A percentile compares a stretch with the other conserved stretches of the same genome.
Evolutionary conservation across 257 asterid species (phyloP).

Genomic region (Forsythia viridissima): DNA sequence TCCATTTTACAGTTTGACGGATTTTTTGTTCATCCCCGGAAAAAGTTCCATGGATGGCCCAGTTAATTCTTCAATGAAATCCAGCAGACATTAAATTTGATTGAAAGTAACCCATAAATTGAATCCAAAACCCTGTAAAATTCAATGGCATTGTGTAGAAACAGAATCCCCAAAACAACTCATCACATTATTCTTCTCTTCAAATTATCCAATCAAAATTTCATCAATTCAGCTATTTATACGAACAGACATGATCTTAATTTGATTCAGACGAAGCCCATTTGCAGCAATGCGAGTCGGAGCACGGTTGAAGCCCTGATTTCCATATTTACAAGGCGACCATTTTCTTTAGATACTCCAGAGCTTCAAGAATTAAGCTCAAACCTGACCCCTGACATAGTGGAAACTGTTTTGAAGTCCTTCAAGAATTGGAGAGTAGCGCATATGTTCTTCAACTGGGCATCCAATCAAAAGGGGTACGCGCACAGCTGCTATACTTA

Average conservation of each 20-base stretch:
- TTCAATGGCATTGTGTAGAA: slow-evolving; percentile 21
- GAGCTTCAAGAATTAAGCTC: slow-evolving; percentile 60
- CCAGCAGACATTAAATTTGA: not conserved
- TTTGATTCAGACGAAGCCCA: slow-evolving; percentile 26
- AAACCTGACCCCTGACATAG: slow-evolving; percentile 58
- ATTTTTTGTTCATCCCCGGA: too few species aligned
- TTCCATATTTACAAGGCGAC: slow-evolving; percentile 53
- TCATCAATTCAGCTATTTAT: slow-evolving; percentile 9
- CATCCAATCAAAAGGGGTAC: slow-evolving; percentile 60
- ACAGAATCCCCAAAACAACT: slow-evolving; percentile 19
- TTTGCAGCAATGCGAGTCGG: slow-evolving; percentile 30
- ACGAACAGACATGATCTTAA: not conserved
- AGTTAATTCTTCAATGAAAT: not conserved
- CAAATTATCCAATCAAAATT: slow-evolving; percentile 15
- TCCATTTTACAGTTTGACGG: too few species aligned
- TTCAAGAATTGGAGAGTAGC: slow-evolving; percentile 69
- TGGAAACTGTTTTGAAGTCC: slow-evolving; percentile 65
- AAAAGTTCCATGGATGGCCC: not conserved
- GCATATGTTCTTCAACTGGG: slow-evolving; percentile 70
- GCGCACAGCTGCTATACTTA: slow-evolving; percentile 65
- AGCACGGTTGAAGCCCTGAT: slow-evolving; percentile 49
- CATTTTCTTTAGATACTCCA: slow-evolving; percentile 46
- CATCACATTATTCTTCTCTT: slow-evolving; percentile 20
- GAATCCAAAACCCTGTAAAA: not conserved
- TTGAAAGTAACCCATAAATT: not conserved